Percentiles rank a stretch among this genome's conserved stretches.
Evolutionary conservation across 495 filamentous ascomycete species (phyloP).

Genomic region (Penicillium ucsense): DNA sequence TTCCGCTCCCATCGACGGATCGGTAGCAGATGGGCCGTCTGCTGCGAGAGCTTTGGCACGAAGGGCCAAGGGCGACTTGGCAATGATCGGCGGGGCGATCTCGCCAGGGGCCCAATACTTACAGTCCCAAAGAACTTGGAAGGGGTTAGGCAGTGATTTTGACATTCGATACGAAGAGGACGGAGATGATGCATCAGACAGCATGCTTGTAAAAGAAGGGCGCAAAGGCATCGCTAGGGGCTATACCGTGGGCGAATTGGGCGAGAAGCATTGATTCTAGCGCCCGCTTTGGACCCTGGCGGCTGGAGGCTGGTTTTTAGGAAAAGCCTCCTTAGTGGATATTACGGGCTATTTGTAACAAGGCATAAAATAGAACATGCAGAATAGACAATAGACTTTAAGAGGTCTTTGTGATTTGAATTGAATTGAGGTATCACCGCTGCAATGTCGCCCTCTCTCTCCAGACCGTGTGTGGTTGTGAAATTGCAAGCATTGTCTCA

Average conservation of each 20-base stretch:
- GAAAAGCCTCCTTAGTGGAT: not conserved
- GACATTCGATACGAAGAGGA: conserved; percentile 55
- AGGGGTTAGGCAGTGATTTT: conserved; percentile 84
- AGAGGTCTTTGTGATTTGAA: too few species aligned
- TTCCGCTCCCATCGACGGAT: conserved; percentile 24
- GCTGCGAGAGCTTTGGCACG: conserved; percentile 42
- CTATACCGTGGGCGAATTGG: conserved; percentile 62
- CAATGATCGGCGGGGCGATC: conserved; percentile 65
- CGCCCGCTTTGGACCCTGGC: not conserved
- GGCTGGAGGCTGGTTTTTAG: not conserved
- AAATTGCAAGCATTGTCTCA: too few species aligned
- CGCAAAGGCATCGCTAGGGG: conserved; percentile 84
- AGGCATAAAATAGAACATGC: not conserved
- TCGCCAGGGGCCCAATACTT: conserved; percentile 89
- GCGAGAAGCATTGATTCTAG: conserved; percentile 26
- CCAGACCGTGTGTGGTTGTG: too few species aligned
- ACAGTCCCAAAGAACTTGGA: conserved; percentile 77
- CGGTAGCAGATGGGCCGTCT: conserved; percentile 18
- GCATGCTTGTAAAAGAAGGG: conserved; percentile 64
- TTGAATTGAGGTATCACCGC: too few species aligned
- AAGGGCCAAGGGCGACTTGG: conserved; percentile 60
- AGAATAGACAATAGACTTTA: too few species aligned
- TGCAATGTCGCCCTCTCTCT: too few species aligned
- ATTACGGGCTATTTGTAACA: not conserved
- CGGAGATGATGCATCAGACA: conserved; percentile 32